Percentiles rank a stretch among this genome's conserved stretches.
Conservation (phyloP, 176 grass and related monocot genomes). For the Alopecurus myosuroides region DNA sequence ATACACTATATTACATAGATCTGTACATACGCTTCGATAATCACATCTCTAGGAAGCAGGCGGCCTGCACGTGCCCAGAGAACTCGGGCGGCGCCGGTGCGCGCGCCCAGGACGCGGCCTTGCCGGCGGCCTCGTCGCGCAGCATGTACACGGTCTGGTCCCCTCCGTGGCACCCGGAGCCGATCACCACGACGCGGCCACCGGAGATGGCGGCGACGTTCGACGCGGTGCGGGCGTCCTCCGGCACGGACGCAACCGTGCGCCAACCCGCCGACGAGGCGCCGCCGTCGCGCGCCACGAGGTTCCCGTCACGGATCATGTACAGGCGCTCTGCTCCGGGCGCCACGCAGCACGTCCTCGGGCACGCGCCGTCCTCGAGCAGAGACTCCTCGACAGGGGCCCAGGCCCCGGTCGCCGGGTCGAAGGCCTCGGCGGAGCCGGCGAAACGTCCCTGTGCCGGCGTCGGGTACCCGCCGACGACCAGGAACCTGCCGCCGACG, state of each 20-base stretch:
- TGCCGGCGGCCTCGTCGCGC: conserved; percentile 19
- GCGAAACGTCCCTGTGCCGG: conserved; percentile 66
- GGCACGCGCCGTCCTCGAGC: conserved; percentile 46
- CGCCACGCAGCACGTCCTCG: conserved; percentile 49
- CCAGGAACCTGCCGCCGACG: conserved; percentile 52
- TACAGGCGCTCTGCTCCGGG: conserved; percentile 33
- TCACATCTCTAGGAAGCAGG: conserved; percentile 58
- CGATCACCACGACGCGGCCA: conserved; percentile 52
- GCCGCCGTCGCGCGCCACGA: conserved; percentile 37
- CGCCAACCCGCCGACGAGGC: conserved; percentile 29
- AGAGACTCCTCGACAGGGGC: not conserved
- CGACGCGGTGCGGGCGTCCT: conserved; percentile 40
- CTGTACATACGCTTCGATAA: not conserved
- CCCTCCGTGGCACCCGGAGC: conserved; percentile 50
- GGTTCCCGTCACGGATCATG: conserved; percentile 52
- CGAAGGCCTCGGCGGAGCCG: conserved; percentile 54
- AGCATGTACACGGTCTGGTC: conserved; percentile 48
- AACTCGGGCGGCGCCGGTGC: conserved; percentile 37
- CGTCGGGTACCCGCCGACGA: conserved; percentile 78
- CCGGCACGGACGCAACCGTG: conserved; percentile 48
- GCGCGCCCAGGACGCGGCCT: conserved; percentile 41
- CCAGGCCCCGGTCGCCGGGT: conserved; percentile 45
- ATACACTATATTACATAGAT: not conserved
- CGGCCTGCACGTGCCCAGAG: conserved; percentile 68
- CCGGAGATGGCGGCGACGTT: conserved; percentile 24